Conservation (phyloP, 495 filamentous ascomycete genomes). For the Aspergillus avenaceus region DNA sequence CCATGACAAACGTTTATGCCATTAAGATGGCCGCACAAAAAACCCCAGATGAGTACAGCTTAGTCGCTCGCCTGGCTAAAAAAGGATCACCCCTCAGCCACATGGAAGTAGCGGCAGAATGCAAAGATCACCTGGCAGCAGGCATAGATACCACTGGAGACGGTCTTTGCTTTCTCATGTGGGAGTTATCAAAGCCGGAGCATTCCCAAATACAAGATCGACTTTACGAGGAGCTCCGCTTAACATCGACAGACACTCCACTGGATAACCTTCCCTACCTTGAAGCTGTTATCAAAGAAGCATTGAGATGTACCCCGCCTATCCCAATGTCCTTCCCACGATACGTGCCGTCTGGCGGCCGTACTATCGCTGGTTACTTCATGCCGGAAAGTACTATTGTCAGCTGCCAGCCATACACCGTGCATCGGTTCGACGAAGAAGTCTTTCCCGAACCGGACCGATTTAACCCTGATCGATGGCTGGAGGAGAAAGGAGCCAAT, state of each 20-base stretch:
- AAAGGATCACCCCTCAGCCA: constrained; percentile 22
- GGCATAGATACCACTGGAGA: constrained; percentile 68
- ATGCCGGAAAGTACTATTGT: constrained; percentile 61
- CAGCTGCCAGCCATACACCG: constrained; percentile 60
- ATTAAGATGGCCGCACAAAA: constrained; percentile 20
- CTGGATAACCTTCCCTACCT: constrained; percentile 55
- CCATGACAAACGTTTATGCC: constrained; percentile 29
- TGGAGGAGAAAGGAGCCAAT: constrained; percentile 40
- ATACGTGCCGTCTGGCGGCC: constrained; percentile 47
- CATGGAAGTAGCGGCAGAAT: constrained; percentile 40
- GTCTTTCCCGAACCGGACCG: constrained; percentile 53
- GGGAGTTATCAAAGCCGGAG: constrained; percentile 55
- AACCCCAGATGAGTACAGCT: constrained; percentile 20
- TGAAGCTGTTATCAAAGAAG: constrained; percentile 59
- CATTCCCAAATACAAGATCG: constrained; percentile 40
- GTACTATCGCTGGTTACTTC: constrained; percentile 31
- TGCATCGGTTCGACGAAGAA: constrained; percentile 56
- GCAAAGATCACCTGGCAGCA: constrained; percentile 49
- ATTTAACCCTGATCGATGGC: constrained; percentile 63
- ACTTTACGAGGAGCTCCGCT: constrained; percentile 45
- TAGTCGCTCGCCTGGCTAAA: constrained; percentile 31
- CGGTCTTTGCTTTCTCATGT: constrained; percentile 62
- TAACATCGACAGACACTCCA: constrained; percentile 11
- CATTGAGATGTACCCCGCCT: constrained; percentile 53
- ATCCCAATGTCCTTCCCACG: constrained; percentile 66